Evolutionary conservation across 768 basidiomycete genomes (phyloP), one percentile per base, ranked within the genome.

Genomic region (Lactarius evosmus): DNA sequence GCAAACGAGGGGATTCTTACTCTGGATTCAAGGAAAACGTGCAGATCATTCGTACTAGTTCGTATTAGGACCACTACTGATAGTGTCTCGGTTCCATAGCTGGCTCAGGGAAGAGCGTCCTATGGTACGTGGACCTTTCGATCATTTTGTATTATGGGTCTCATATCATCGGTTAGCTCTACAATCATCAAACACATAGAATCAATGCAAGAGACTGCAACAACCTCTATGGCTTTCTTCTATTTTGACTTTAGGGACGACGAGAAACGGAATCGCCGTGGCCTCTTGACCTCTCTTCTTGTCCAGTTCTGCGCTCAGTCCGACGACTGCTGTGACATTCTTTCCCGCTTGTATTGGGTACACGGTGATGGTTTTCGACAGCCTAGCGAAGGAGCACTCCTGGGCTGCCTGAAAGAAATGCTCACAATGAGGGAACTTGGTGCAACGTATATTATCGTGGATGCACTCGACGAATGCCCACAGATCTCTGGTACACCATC

Each of bases 1-100:
- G 52, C 19, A n/a, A 12, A 2, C 7, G 52, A 33, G 29, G 29
- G 52, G 52, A 9, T 53, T 17, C 3, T 32, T 53, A 5, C 52
- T 53, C 7, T 53, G 52, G 52, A 53, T 53, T n/a, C 30, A 53
- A 17, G 52, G 52, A 12, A 53, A 53, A n/a, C 32, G 52, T 53
- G 27, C 22, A 6, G 16, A 22, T 53, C 6, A 9, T 53, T 9
- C 29, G 8, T 19, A 32, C 30, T 32, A 2, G 7, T 5, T 32
- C 9, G 12, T 53, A 29, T 32, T 4, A 30, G 17, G 17, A 8
- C 17, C 8, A 9, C 27, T 12, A 19, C 52, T 53, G 11, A 53
- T 53, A 3, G 2, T n/a, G 6, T 2, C 52, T 53, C 3, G 3
- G n/a, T 22, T 53, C 17, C 19, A 7, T 25, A 49, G 46, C 25